Conservation (phyloP, 73 alveolate species). For the Stentor roeselii region DNA sequence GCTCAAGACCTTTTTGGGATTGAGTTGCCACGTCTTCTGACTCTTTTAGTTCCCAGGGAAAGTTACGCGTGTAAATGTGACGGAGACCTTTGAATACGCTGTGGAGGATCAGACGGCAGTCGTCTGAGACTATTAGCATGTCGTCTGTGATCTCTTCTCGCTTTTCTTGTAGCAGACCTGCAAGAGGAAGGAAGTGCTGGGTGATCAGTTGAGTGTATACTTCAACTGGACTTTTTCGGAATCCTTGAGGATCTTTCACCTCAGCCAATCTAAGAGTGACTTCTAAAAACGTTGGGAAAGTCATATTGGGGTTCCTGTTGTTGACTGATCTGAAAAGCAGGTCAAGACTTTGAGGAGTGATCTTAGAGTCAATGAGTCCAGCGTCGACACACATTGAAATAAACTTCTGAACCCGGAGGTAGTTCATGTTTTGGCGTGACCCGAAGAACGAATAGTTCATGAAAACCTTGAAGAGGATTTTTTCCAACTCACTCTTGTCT, state of each 20-base stretch:
- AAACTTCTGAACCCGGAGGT: constrained; percentile 45
- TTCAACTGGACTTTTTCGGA: constrained; percentile 33
- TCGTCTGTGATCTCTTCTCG: background rate
- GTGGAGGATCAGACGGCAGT: constrained; percentile 7
- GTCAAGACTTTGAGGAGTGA: constrained; percentile 41
- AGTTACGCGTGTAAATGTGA: background rate
- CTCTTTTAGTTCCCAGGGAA: background rate
- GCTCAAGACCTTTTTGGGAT: background rate
- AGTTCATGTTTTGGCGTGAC: background rate
- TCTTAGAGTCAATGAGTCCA: constrained; percentile 4
- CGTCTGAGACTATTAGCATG: background rate
- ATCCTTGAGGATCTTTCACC: constrained; percentile 17
- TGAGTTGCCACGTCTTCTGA: background rate
- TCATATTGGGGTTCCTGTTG: constrained; percentile 56
- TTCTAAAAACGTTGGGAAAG: constrained; percentile 50
- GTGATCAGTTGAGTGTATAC: constrained; percentile 45
- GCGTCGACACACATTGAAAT: constrained; percentile 58
- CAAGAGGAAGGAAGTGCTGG: constrained; percentile 46
- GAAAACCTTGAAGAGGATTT: background rate
- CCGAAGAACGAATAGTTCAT: background rate
- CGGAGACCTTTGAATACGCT: background rate
- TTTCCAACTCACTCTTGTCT: background rate
- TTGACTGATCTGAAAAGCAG: constrained; percentile 44
- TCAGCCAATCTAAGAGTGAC: constrained; percentile 47
- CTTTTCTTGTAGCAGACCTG: background rate